Percentiles rank a stretch among this genome's conserved stretches.
Evolutionary conservation across 1,139 yeast species (phyloP).

Genomic region (Candida sp.): DNA sequence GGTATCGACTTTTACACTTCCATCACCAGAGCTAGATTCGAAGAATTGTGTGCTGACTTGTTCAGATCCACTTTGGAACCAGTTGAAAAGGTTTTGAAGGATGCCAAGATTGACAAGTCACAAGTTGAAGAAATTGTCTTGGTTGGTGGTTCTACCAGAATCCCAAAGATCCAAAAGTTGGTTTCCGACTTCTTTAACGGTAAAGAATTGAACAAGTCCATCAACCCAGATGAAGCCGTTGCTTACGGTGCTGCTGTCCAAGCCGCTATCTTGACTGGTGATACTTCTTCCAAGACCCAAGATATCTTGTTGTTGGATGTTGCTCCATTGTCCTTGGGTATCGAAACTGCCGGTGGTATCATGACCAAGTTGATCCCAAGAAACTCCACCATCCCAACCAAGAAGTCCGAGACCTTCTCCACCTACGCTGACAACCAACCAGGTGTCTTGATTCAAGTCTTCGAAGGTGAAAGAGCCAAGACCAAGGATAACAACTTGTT

Average conservation of each 20-base stretch:
- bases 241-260: slow-evolving; percentile 52
- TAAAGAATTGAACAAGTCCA: slow-evolving; percentile 48
- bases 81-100: slow-evolving; percentile 47
- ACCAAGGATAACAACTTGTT: slow-evolving; percentile 93
- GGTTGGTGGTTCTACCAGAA: slow-evolving; percentile 51
- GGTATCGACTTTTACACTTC: slow-evolving; percentile 47
- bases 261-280: slow-evolving; percentile 74
- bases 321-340: slow-evolving; percentile 92
- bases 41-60: slow-evolving; percentile 47
- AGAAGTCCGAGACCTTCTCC: slow-evolving; percentile 93
- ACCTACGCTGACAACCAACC: slow-evolving; percentile 98
- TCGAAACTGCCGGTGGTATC: slow-evolving; percentile 97
- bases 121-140: slow-evolving; percentile 43
- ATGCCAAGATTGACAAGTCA: slow-evolving; percentile 45
- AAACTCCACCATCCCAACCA: slow-evolving; percentile 95
- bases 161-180: slow-evolving; percentile 48
- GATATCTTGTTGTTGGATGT: slow-evolving; percentile 90
- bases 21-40: slow-evolving; percentile 49
- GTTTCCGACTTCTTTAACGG: slow-evolving; percentile 50
- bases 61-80: slow-evolving; percentile 49
- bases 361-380: slow-evolving; percentile 97
- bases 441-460: slow-evolving; percentile 93
- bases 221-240: slow-evolving; percentile 51
- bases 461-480: slow-evolving; percentile 96
- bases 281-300: slow-evolving; percentile 75